Evolutionary conservation across 345 rosid species (phyloP).

Genomic region (Bruguiera parviflora): DNA sequence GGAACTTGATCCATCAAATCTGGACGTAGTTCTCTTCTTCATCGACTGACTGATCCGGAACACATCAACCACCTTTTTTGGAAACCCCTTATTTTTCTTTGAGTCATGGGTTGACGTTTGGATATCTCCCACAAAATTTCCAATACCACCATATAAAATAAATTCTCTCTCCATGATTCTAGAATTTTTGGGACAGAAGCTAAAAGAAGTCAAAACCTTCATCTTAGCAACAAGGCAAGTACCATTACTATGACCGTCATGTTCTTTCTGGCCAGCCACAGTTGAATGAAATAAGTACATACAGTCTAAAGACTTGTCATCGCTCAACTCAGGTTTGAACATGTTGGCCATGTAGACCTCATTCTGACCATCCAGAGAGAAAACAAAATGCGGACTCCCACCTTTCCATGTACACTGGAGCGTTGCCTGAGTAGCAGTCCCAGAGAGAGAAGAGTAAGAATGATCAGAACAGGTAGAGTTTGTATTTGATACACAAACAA

Average conservation of each 20-base stretch:
- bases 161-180: slow-evolving; percentile 70
- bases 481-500: slow-evolving; percentile 44
- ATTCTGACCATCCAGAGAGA: slow-evolving; percentile 67
- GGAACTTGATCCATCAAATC: slow-evolving; percentile 54
- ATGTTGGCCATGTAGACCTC: slow-evolving; percentile 61
- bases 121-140: slow-evolving; percentile 26
- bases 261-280: slow-evolving; percentile 39
- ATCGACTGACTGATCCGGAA: slow-evolving; percentile 44
- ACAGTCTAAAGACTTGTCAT: slow-evolving; percentile 47
- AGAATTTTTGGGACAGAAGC: slow-evolving; percentile 39
- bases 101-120: slow-evolving; percentile 33
- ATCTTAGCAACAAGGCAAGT: slow-evolving; percentile 63
- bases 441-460: slow-evolving; percentile 36
- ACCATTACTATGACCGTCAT: slow-evolving; percentile 26
- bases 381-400: slow-evolving; percentile 65
- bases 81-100: slow-evolving; percentile 53
- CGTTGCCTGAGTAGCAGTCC: slow-evolving; percentile 61
- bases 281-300: slow-evolving; percentile 55
- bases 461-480: slow-evolving; percentile 54
- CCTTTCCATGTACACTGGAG: slow-evolving; percentile 74
- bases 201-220: slow-evolving; percentile 58
- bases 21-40: slow-evolving; percentile 59
- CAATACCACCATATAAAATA: slow-evolving; percentile 59
- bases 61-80: slow-evolving; percentile 63
- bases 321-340: slow-evolving; percentile 30